These are phyloP conservation scores for Nemophila menziesii DNA, from an alignment of 257 asterid species.

Conservation along the genomic window DNA sequence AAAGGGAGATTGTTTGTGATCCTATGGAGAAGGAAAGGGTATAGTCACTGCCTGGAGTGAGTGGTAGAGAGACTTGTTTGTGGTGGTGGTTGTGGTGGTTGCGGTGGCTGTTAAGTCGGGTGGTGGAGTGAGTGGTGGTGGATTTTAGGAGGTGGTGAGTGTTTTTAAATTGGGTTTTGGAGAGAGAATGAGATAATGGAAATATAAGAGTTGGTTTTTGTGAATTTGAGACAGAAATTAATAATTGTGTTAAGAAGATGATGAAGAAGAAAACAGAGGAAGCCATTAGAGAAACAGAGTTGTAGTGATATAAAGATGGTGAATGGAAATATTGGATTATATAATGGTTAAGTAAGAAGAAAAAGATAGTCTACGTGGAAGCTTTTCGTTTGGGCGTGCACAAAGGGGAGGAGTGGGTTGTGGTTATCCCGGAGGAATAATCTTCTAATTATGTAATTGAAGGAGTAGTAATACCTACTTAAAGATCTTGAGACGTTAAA, in stretches of 20 bases:
- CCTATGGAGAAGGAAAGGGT: slow-evolving; percentile 65
- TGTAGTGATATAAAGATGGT: neutral
- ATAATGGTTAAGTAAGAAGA: neutral
- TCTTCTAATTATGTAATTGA: too few relatives aligned
- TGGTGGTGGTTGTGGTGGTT: slow-evolving; percentile 1
- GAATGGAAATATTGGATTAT: slow-evolving; percentile 1
- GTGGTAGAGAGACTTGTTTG: slow-evolving; percentile 72
- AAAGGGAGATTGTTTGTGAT: slow-evolving; percentile 56
- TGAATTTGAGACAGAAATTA: slow-evolving; percentile 6
- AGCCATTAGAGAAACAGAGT: slow-evolving; percentile 25
- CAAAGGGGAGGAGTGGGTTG: too few relatives aligned
- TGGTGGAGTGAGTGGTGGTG: slow-evolving; percentile 54
- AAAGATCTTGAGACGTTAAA: too few relatives aligned
- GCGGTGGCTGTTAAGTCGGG: slow-evolving; percentile 50
- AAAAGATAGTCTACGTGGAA: too few relatives aligned
- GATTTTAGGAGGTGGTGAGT: slow-evolving; percentile 73
- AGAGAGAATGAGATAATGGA: slow-evolving; percentile 56
- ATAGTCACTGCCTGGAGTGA: slow-evolving; percentile 76
- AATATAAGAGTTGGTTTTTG: slow-evolving; percentile 25
- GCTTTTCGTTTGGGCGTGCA: too few relatives aligned
- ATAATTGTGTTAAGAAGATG: slow-evolving; percentile 1
- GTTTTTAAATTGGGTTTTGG: slow-evolving; percentile 35
- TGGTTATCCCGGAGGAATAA: too few relatives aligned
- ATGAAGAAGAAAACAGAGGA: slow-evolving; percentile 21
- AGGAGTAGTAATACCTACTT: too few relatives aligned